Evolutionary conservation across 805 yeast genomes (phyloP).

Genomic region (Metschnikowia drakensbergensis): DNA sequence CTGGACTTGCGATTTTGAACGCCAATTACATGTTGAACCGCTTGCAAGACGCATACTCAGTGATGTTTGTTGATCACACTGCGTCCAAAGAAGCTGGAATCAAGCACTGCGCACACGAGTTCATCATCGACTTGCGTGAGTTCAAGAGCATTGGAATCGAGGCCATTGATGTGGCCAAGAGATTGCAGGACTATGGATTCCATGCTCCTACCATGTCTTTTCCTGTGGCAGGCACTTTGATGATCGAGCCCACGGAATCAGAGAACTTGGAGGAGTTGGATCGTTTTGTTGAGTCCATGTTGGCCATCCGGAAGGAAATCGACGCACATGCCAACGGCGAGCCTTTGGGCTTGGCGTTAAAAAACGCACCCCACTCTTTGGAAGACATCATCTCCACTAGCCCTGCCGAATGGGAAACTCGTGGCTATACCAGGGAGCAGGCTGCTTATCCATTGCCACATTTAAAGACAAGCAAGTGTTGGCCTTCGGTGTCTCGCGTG

Average conservation of each 20-base stretch:
- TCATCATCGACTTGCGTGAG: conserved; percentile 85
- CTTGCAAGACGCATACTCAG: conserved; percentile 64
- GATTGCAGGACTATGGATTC: conserved; percentile 96
- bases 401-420: conserved; percentile 67
- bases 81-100: conserved; percentile 42
- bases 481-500: conserved; percentile 93
- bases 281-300: conserved; percentile 83
- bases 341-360: conserved; percentile 64
- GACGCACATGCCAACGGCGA: conserved; percentile 64
- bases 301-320: conserved; percentile 79
- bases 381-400: conserved; percentile 63
- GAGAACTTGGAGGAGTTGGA: conserved; percentile 86
- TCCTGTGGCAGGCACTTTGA: conserved; percentile 96
- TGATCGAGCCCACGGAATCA: conserved; percentile 98
- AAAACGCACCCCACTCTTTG: conserved; percentile 89
- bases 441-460: conserved; percentile 90
- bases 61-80: conserved; percentile 63
- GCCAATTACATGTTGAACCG: conserved; percentile 93
- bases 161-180: conserved; percentile 94
- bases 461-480: conserved; percentile 72
- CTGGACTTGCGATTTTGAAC: conserved; percentile 85
- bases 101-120: conserved; percentile 93
- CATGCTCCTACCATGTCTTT: conserved; percentile 99
- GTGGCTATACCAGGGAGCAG: conserved; percentile 88
- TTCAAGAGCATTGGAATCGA: conserved; percentile 79